Evolutionary conservation across 1,284 basidiomycete genomes (phyloP), one percentile per base, ranked within the genome.

Genomic region (Ustilago lituana): DNA sequence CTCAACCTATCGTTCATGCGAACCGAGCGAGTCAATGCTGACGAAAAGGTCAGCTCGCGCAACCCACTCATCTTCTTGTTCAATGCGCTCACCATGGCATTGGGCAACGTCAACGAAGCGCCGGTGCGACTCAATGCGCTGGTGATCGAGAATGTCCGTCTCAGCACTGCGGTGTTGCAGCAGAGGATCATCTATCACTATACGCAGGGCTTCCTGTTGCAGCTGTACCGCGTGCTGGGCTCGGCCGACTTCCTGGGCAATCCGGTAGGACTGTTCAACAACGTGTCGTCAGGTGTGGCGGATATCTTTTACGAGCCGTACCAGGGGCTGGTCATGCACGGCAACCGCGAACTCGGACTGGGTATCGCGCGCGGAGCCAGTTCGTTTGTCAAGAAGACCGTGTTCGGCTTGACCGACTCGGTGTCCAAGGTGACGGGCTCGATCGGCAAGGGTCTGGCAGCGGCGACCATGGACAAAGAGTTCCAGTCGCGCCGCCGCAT

Each of bases 301-400:
- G 96, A 98, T 82, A 94, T 98, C 73, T 98, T 98, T 86, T 98
- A 98, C 79, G 96, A 98, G 83, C 96, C 96, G 23, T 98, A 95
- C 85, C 91, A 96, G 66, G 95, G 95, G 32, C 91, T 95, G 31
- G 91, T 99, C 54, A 93, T 97, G 88, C 94, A 96, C 78, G 96
- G 96, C 15, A 94, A 96, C 83, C 90, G 89, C 77, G 96, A 98
- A 75, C 85, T 99, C 17, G 96, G 96, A 1, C 89, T 95, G 65
- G 94, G 96, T n/a, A 93, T 99, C 56, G 96, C 96, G 3, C 92
- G 96, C 33, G 96, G 96, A 0, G 94, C 96, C 9, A 97, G 93
- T 33, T 73, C 73, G 81, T 95, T 98, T 78, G 92, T 98, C 50
- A 98, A 98, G 86, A 98, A 98, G 85, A 98, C 95, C 0, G 92